phyloP scores from a whole-genome alignment of 2,329 filamentous ascomycete genomes.

The Venturia carpophila region DNA sequence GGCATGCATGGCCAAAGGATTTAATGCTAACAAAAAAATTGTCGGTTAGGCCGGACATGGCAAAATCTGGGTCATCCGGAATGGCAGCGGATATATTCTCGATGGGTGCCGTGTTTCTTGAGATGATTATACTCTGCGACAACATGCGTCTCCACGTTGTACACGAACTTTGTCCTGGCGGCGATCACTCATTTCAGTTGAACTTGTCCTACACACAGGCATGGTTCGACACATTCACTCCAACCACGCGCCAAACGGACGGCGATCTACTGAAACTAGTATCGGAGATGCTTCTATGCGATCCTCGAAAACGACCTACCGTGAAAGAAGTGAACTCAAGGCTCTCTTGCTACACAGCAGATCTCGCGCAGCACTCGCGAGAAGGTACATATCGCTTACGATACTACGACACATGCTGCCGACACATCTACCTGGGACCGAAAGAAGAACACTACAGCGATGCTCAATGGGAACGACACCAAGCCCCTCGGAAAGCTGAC shows the following conservation, averaged over 20 bases:
- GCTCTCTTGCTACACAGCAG: not conserved
- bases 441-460: conserved; percentile 1
- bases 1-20: not conserved
- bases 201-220: not conserved
- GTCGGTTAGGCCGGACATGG: not conserved
- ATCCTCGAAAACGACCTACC: not conserved
- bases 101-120: conserved; percentile 6
- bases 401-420: conserved; percentile 5
- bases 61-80: not conserved
- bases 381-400: conserved; percentile 7
- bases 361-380: conserved; percentile 1
- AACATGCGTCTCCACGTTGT: conserved; percentile 4
- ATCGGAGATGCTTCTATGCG: not conserved
- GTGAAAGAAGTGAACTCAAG: not conserved
- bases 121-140: conserved; percentile 6
- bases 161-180: not conserved
- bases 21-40: not conserved
- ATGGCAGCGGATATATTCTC: conserved; percentile 10
- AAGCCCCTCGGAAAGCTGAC: conserved; percentile 51
- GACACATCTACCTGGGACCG: not conserved
- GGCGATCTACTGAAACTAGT: not conserved
- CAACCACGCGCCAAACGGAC: not conserved
- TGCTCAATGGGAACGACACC: conserved; percentile 18
- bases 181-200: not conserved
- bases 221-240: not conserved